Percentiles rank a stretch among this genome's conserved stretches.
phyloP scores from a whole-genome alignment of 2,329 filamentous ascomycete species.

The Shiraia sp. region DNA sequence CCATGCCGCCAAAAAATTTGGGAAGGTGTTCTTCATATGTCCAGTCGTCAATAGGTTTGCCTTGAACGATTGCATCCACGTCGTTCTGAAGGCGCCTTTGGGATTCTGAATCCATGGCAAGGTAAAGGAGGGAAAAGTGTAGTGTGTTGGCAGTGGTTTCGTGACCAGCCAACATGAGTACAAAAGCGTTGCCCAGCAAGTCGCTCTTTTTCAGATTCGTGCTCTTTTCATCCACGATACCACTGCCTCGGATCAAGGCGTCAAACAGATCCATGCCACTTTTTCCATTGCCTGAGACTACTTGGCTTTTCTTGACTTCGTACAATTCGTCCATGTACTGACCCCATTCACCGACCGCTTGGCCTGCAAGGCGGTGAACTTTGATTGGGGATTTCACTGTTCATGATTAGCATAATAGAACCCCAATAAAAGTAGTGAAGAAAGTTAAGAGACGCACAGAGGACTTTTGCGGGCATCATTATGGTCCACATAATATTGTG shows the following conservation, averaged over 20 bases:
- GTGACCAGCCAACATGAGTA: conserved; percentile 71
- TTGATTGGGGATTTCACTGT: conserved; percentile 47
- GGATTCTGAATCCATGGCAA: conserved; percentile 66
- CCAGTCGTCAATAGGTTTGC: conserved; percentile 65
- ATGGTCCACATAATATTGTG: conserved; percentile 67
- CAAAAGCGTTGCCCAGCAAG: conserved; percentile 71
- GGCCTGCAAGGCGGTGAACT: conserved; percentile 55
- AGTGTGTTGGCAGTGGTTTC: conserved; percentile 78
- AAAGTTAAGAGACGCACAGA: conserved; percentile 42
- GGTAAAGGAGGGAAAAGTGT: conserved; percentile 70
- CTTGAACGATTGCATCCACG: conserved; percentile 66
- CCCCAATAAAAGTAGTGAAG: background rate
- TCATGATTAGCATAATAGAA: conserved; percentile 3
- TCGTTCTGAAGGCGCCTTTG: conserved; percentile 72
- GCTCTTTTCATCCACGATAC: conserved; percentile 41
- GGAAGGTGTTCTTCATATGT: conserved; percentile 70
- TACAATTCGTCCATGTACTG: conserved; percentile 73
- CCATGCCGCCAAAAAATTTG: conserved; percentile 68
- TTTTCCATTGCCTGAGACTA: conserved; percentile 38
- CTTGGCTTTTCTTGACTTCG: conserved; percentile 60
- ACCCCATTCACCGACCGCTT: conserved; percentile 65
- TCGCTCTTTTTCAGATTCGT: conserved; percentile 50
- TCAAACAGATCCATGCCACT: conserved; percentile 61
- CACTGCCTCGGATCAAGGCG: conserved; percentile 41
- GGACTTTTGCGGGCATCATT: conserved; percentile 63